A percentile compares a stretch with the other conserved stretches of the same genome.
Conservation (phyloP, 2,329 filamentous ascomycete genomes). For the Aspergillus jensenii region DNA sequence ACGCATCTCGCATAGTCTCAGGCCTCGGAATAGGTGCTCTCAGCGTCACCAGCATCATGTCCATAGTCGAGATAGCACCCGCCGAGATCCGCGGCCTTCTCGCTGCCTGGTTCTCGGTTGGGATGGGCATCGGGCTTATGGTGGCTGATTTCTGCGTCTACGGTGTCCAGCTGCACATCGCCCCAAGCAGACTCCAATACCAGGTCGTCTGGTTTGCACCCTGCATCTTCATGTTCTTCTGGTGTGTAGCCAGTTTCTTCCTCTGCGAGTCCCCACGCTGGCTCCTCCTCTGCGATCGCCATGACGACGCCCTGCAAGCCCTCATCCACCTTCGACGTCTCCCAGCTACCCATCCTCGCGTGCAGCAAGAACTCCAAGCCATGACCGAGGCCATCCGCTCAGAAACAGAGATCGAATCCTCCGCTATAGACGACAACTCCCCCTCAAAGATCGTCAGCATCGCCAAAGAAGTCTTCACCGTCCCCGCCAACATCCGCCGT, state of each 20-base stretch:
- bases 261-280: not conserved
- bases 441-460: conserved; percentile 4
- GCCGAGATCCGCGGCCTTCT: conserved; percentile 66
- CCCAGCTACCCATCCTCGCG: not conserved
- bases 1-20: conserved; percentile 32
- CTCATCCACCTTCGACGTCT: not conserved
- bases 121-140: not conserved
- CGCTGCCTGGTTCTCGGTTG: conserved; percentile 12
- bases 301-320: not conserved
- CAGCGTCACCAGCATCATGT: conserved; percentile 83
- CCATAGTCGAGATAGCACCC: conserved; percentile 83
- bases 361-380: not conserved
- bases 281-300: not conserved
- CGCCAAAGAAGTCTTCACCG: conserved; percentile 37
- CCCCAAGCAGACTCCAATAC: not conserved
- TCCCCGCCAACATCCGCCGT: conserved; percentile 39
- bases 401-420: too few species aligned
- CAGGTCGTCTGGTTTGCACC: not conserved
- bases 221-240: not conserved
- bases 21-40: conserved; percentile 46
- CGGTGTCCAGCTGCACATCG: not conserved
- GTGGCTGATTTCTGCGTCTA: not conserved
- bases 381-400: too few species aligned
- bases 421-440: too few species aligned
- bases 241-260: not conserved